Evolutionary conservation across 345 rosid genomes (phyloP).

Genomic region (Lagerstroemia speciosa): DNA sequence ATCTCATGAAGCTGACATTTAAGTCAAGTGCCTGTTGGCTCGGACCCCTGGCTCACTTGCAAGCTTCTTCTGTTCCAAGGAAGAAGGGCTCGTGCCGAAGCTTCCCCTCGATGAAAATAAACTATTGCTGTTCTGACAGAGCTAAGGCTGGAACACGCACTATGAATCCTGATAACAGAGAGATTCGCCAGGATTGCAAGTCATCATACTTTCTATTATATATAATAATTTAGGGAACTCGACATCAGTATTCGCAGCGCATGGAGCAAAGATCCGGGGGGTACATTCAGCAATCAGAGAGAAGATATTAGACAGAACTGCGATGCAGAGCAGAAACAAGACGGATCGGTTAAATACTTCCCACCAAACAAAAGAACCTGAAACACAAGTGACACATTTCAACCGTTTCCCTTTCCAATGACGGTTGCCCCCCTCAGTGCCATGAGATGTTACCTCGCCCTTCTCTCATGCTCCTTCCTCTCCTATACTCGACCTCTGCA

Average conservation of each 20-base stretch:
- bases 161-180: not conserved
- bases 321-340: not conserved
- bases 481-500: slow-evolving; percentile 91
- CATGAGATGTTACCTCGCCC: slow-evolving; percentile 53
- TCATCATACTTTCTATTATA: not conserved
- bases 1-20: slow-evolving; percentile 83
- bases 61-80: slow-evolving; percentile 87
- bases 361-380: slow-evolving; percentile 4
- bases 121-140: not conserved
- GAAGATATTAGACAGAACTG: not conserved
- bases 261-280: not conserved
- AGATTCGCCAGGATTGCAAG: not conserved
- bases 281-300: not conserved
- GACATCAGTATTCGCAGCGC: not conserved
- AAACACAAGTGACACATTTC: not conserved
- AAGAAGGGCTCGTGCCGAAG: too few relatives aligned
- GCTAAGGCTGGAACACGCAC: not conserved
- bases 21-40: slow-evolving; percentile 99
- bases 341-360: not conserved
- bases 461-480: slow-evolving; percentile 91
- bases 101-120: too few relatives aligned
- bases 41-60: slow-evolving; percentile 88
- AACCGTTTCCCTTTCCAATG: not conserved
- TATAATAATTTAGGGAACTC: not conserved
- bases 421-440: slow-evolving; percentile 7